phyloP scores from a whole-genome alignment of 129 eudicot species.

The Lactuca saligna region DNA sequence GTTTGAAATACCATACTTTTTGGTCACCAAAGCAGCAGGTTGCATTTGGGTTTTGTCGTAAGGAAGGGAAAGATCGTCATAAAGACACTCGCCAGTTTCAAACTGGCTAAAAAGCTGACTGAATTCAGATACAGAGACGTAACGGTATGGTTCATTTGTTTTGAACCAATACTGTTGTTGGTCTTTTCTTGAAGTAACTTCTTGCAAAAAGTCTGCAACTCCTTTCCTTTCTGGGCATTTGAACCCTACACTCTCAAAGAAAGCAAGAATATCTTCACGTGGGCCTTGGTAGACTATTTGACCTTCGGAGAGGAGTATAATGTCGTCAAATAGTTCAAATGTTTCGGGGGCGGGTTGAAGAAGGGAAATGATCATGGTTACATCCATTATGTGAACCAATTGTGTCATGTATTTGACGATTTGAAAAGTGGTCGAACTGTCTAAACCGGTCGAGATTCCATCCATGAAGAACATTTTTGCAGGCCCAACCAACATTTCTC shows the following conservation, averaged over 20 bases:
- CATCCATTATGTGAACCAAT: constrained; percentile 39
- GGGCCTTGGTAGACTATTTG: constrained; percentile 67
- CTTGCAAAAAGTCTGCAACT: constrained; percentile 61
- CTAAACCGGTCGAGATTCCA: constrained; percentile 43
- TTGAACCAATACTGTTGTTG: constrained; percentile 67
- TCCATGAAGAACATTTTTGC: constrained; percentile 44
- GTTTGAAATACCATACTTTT: constrained; percentile 59
- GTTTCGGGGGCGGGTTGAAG: constrained; percentile 45
- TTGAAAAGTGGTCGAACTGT: constrained; percentile 41
- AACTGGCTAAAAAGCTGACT: constrained; percentile 33
- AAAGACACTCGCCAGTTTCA: constrained; percentile 36
- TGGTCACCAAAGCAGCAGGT: constrained; percentile 55
- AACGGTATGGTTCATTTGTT: constrained; percentile 41
- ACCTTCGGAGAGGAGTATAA: constrained; percentile 58
- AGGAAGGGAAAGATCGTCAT: constrained; percentile 34
- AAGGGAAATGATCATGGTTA: constrained; percentile 41
- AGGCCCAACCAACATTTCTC: constrained; percentile 47
- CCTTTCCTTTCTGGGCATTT: constrained; percentile 69
- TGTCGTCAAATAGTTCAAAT: constrained; percentile 39
- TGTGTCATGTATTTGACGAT: constrained; percentile 38
- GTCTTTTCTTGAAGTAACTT: constrained; percentile 59
- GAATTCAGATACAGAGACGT: constrained; percentile 43
- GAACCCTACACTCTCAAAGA: constrained; percentile 52
- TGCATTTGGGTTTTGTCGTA: constrained; percentile 45
- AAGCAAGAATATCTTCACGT: constrained; percentile 47